Conservation (phyloP, 2,329 filamentous ascomycete genomes). For the Colletotrichum sp. region DNA sequence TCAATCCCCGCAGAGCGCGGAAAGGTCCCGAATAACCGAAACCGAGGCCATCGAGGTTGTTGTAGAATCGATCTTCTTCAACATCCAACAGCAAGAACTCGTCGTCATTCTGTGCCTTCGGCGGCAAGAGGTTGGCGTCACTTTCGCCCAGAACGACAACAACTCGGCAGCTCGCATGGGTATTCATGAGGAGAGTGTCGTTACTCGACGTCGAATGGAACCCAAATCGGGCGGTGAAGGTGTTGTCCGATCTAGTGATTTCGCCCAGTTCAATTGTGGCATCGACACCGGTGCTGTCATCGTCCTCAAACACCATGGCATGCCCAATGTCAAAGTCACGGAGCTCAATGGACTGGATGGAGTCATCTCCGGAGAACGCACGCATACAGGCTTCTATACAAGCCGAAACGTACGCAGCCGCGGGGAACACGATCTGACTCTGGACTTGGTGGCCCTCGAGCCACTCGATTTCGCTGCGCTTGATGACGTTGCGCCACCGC, state of each 20-base stretch:
- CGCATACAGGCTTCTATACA: neutral
- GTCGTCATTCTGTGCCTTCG: neutral
- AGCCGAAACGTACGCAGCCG: conserved; percentile 40
- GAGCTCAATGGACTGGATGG: neutral
- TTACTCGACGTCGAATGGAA: neutral
- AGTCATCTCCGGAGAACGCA: neutral
- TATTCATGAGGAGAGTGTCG: neutral
- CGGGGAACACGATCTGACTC: conserved; percentile 46
- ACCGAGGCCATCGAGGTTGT: neutral
- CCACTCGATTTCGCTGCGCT: conserved; percentile 31
- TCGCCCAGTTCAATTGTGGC: neutral
- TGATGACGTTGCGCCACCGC: conserved; percentile 21
- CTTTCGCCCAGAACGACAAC: neutral
- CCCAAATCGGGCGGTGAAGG: neutral
- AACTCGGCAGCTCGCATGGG: neutral
- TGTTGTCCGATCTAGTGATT: neutral
- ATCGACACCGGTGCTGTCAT: neutral
- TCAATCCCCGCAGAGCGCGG: neutral
- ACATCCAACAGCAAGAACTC: neutral
- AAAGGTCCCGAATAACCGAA: neutral
- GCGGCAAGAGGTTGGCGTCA: neutral
- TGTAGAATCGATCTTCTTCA: neutral
- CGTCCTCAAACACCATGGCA: neutral
- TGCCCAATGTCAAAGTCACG: conserved; percentile 33
- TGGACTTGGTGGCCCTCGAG: conserved; percentile 37